phyloP scores from a whole-genome alignment of 2,329 filamentous ascomycete species.

The Botrytis porri region DNA sequence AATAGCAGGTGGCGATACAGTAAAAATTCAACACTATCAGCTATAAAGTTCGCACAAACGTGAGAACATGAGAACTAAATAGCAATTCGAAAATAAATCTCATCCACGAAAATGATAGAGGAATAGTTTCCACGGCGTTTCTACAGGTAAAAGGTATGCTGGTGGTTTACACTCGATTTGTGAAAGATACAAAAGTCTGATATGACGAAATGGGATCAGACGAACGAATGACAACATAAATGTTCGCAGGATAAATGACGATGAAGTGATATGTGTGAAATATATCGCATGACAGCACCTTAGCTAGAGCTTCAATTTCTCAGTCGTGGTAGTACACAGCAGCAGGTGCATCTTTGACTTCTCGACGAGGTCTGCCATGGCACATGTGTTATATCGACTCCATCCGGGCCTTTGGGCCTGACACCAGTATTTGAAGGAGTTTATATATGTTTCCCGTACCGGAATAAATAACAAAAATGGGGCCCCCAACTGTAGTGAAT shows the following conservation, averaged over 20 bases:
- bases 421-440: background rate
- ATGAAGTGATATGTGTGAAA: background rate
- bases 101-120: no score
- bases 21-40: no score
- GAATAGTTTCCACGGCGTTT: no score
- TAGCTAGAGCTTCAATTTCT: background rate
- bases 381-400: fast-evolving
- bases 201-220: background rate
- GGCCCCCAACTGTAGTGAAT: background rate
- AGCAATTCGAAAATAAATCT: no score
- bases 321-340: background rate
- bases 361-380: background rate
- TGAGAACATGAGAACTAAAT: no score
- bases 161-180: no score
- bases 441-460: background rate
- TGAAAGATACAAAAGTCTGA: no score
- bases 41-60: no score
- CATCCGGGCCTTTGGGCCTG: background rate
- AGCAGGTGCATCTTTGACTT: background rate
- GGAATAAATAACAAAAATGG: background rate
- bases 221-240: background rate
- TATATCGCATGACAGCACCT: fast-evolving
- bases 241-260: background rate
- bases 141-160: no score
- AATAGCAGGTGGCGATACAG: no score